A percentile compares a stretch with the other conserved stretches of the same genome.
These are phyloP conservation scores for Tuber calosporum DNA, from an alignment of 495 filamentous ascomycete genomes.

Conservation along the genomic window DNA sequence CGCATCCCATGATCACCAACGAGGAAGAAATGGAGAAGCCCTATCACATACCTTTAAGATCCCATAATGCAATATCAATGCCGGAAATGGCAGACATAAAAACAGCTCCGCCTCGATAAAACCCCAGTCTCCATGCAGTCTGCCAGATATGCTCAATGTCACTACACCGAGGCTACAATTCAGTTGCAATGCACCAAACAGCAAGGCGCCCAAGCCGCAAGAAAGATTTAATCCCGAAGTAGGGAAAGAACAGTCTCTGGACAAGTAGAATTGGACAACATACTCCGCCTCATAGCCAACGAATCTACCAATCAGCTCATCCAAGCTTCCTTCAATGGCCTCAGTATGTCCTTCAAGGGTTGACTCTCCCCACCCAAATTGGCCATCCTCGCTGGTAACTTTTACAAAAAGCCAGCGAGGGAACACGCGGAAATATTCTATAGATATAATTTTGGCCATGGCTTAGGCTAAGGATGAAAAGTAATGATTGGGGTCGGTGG, in stretches of 20 bases:
- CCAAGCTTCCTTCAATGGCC: constrained; percentile 67
- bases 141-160: constrained; percentile 82
- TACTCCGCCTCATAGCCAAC: constrained; percentile 68
- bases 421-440: constrained; percentile 68
- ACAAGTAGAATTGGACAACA: constrained; percentile 19
- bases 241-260: neutral
- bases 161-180: constrained; percentile 43
- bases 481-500: neutral
- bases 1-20: neutral
- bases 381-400: constrained; percentile 56
- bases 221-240: neutral
- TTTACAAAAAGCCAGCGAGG: constrained; percentile 78
- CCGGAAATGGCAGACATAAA: constrained; percentile 75
- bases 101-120: constrained; percentile 77
- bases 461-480: constrained; percentile 7
- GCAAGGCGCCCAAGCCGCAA: neutral
- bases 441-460: constrained; percentile 61
- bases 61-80: constrained; percentile 79
- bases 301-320: constrained; percentile 58
- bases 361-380: constrained; percentile 71
- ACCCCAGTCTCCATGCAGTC: constrained; percentile 58
- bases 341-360: constrained; percentile 69
- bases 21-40: constrained; percentile 3
- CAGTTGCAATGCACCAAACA: constrained; percentile 12
- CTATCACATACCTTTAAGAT: constrained; percentile 52